Evolutionary conservation across 1,284 basidiomycete genomes (phyloP).

Genomic region (Malassezia dermatis): DNA sequence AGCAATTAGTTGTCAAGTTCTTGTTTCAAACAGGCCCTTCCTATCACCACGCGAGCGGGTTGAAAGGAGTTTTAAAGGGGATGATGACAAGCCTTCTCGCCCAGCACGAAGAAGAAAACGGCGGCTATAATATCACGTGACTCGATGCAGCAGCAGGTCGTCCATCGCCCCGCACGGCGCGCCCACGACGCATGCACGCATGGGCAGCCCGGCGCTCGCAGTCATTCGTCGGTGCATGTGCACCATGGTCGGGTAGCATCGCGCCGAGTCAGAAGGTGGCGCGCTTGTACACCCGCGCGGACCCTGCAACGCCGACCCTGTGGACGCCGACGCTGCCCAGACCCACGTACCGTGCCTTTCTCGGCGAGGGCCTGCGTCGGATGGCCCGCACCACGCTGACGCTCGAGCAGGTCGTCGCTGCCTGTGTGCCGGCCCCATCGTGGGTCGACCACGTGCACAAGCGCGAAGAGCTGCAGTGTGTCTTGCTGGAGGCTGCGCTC

Average conservation of each 20-base stretch:
- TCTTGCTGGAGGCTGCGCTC: neutral
- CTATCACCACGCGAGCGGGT: slow-evolving; percentile 39
- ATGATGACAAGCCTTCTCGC: neutral
- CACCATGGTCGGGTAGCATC: neutral
- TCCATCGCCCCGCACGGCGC: neutral
- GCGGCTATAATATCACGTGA: slow-evolving; percentile 2
- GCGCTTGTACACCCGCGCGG: neutral
- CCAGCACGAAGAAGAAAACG: slow-evolving; percentile 2
- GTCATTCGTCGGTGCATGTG: neutral
- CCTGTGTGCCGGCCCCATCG: neutral
- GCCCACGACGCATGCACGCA: neutral
- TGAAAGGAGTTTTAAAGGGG: slow-evolving; percentile 38
- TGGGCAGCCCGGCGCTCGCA: neutral
- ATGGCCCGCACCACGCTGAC: neutral
- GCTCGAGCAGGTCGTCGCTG: neutral
- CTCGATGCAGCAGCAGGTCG: neutral
- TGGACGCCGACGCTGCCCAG: neutral
- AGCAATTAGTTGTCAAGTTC: neutral
- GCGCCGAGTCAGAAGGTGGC: neutral
- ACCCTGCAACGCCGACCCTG: neutral
- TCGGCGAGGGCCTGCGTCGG: neutral
- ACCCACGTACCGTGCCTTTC: neutral
- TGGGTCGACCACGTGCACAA: neutral
- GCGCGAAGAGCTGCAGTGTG: slow-evolving; percentile 11
- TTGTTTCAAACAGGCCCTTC: slow-evolving; percentile 22